A percentile compares a stretch with the other conserved stretches of the same genome.
These are phyloP conservation scores for Magnolia kwangsiensis DNA, from an alignment of 164 flowering plant species.

Conservation along the genomic window DNA sequence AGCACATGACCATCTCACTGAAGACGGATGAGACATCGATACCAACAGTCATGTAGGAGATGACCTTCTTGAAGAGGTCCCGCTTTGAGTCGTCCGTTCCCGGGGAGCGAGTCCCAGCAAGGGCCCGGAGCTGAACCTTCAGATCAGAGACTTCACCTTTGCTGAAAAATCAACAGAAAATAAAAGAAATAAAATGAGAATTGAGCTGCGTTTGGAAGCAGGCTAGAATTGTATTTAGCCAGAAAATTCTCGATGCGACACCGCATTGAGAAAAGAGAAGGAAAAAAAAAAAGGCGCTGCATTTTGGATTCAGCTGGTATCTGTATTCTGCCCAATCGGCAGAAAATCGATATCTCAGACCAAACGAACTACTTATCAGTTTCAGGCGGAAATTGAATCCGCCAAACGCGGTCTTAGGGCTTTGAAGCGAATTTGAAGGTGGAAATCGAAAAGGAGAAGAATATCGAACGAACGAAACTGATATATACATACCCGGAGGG, in stretches of 20 bases:
- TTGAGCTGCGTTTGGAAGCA: too few relatives aligned
- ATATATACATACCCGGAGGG: slow-evolving; percentile 70
- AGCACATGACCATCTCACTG: slow-evolving; percentile 99
- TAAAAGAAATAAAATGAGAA: not conserved
- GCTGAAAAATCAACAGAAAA: slow-evolving; percentile 28
- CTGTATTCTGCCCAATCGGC: not conserved
- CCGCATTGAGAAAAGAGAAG: not conserved
- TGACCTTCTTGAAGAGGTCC: slow-evolving; percentile 93
- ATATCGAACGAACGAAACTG: not conserved
- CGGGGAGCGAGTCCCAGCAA: slow-evolving; percentile 92
- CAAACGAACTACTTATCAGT: not conserved
- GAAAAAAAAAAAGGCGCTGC: not conserved
- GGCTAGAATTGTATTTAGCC: too few relatives aligned
- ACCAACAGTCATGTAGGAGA: slow-evolving; percentile 95
- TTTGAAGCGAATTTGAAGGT: not conserved
- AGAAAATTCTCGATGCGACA: not conserved
- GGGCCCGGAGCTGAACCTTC: slow-evolving; percentile 80
- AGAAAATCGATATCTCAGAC: not conserved
- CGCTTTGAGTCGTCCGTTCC: slow-evolving; percentile 89
- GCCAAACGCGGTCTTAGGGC: not conserved
- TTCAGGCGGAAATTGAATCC: too few relatives aligned
- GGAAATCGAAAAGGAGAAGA: not conserved
- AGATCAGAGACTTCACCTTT: slow-evolving; percentile 95
- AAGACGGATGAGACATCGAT: slow-evolving; percentile 94
- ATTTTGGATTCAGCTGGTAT: not conserved